Base-by-base conservation (phyloP, 164 flowering plant species). In the Warburgia ugandensis region DNA sequence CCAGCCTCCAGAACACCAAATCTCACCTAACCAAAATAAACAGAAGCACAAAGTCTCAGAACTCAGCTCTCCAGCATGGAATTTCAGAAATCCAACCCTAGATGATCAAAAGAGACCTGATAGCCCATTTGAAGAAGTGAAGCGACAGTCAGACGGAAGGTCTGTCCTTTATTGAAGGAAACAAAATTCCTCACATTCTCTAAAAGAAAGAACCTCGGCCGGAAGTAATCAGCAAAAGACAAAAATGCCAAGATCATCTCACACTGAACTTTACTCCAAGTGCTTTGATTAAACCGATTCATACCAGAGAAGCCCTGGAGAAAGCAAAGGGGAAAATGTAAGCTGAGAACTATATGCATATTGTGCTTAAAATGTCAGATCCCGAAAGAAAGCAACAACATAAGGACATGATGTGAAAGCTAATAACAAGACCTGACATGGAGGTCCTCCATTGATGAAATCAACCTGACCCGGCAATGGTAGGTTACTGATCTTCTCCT, bases 41-140 rank as follows among this genome's bases (percentile, higher is more conserved):
- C 17, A 30, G 9, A 27, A 22, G 4, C 8, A 0, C 6, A 22
- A 29, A 32, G 31, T 10, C 2, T 39, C 13, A 12, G 14, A 45
- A 27, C 29, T n/a, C n/a, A n/a, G n/a, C n/a, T n/a, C n/a, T n/a
- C n/a, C n/a, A n/a, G n/a, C n/a, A n/a, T n/a, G n/a, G n/a, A 26
- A 13, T 25, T 12, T 3, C 30, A 30, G 20, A 1, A 20, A 28
- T 52, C 20, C 17, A 17, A 20, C 19, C 29, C 39, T 16, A 1
- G 19, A 39, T 39, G 19, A 12, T 14, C 19, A 28, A 27, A 10
- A 28, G 20, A 23, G 68, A 88, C 99, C 99, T 92, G 99, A 65
- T 88, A 92, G 10, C 99, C 99, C 95, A 92, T 92, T 68, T 92
- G 88, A 56, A 88, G 92, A 27, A 91, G 88, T 7, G 98, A 91